Evolutionary conservation across 2,329 filamentous ascomycete genomes (phyloP).

Genomic region (Hypoxylon sp.): DNA sequence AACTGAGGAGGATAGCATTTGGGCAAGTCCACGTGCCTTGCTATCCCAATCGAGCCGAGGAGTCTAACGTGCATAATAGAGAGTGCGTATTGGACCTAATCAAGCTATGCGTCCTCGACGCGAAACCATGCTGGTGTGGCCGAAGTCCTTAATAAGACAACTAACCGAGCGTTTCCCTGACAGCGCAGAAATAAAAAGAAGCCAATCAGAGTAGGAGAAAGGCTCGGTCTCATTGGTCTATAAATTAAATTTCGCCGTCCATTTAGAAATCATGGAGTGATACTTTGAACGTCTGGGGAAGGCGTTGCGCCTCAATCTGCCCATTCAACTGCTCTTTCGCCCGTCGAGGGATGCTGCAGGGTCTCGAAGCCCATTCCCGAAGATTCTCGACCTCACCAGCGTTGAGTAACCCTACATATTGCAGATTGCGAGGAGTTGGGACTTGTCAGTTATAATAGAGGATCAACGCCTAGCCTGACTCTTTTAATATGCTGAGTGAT

Average conservation of each 20-base stretch:
- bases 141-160: constrained; percentile 38
- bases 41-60: constrained; percentile 40
- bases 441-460: constrained; percentile 24
- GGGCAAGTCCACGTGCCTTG: constrained; percentile 42
- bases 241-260: constrained; percentile 50
- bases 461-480: constrained; percentile 39
- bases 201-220: constrained; percentile 37
- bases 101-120: constrained; percentile 31
- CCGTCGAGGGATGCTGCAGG: constrained; percentile 31
- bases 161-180: constrained; percentile 42
- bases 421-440: constrained; percentile 21
- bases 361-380: constrained; percentile 36
- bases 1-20: constrained; percentile 37
- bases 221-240: constrained; percentile 41
- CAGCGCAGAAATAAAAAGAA: constrained; percentile 28
- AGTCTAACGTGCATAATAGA: constrained; percentile 31
- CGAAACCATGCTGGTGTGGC: constrained; percentile 30
- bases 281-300: constrained; percentile 38
- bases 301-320: constrained; percentile 43
- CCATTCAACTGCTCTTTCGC: constrained; percentile 45
- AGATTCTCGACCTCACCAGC: constrained; percentile 41
- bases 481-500: constrained; percentile 44
- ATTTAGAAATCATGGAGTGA: constrained; percentile 44
- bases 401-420: constrained; percentile 33
- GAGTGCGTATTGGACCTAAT: constrained; percentile 31